Base-by-base conservation (phyloP, 2,329 filamentous ascomycete species). In the Periconia digitata region DNA sequence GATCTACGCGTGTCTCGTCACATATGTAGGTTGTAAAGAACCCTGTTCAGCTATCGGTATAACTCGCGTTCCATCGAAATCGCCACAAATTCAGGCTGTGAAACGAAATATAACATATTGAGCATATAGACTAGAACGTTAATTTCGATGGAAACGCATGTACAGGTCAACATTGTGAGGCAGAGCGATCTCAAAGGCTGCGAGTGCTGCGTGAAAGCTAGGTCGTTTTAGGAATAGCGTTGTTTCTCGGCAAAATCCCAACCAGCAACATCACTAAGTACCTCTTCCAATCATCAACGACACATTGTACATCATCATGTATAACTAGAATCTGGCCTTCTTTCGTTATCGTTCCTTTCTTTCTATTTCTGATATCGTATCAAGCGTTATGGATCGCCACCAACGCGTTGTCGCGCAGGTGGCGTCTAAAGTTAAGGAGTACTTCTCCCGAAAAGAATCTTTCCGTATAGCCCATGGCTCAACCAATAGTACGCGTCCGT, bases 381-480 rank as follows among this genome's bases (percentile, higher is more conserved):
- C 27, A 22, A 21, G 15, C 21, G 43, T n/a, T 16, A 71, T 74
- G 69, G 67, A 73, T 17, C 61, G 64, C 18, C 74, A 81, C 56
- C 63, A 72, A 45, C 61, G 68, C 45, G 67, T 72, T 18, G 78
- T 82, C 21, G 60, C 72, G 23, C 56, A 62, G 38, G 76, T 82
- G 24, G 73, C 78, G 6, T 63, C 69, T 4, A 71, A 67, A 44
- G 76, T 82, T 40, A 72, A 72, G 43, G 60, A 69, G 12, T 83
- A 81, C 64, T 75, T 82, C 61, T 67, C 74, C 12, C 74, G 74
- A 38, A 72, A 78, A 46, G 72, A 79, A 62, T 81, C 85, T 2
- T 91, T 89, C 70, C 80, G 86, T n/a, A 85, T 91, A 63, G 87
- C 84, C 59, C 87, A 91, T 71, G 88, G 88, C 51, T 84, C 85